Base-by-base conservation (phyloP, 257 asterid genomes). In the Thymus mandschuricus region DNA sequence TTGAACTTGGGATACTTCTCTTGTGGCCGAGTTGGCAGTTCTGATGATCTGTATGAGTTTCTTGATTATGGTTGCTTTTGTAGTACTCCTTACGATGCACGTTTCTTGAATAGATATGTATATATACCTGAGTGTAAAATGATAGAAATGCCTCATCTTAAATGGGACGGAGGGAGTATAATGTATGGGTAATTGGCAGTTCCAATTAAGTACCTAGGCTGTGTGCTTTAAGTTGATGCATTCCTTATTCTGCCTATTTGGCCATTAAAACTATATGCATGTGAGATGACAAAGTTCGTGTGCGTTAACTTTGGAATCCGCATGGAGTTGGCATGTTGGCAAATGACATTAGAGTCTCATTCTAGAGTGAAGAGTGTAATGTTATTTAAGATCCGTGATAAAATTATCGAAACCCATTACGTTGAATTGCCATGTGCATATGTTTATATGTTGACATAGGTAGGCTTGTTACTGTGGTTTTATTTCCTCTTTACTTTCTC, bases 21-120 rank as follows among this genome's bases (percentile, higher is more conserved):
- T 6, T 35, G 1, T 71, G 69, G n/a, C 3, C 41, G 15, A 33
- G 15, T 35, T 33, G 62, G 45, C 40, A 43, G 27, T 57, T 35
- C 27, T 30, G 45, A 15, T 60, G 31, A 15, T 66, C 11, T 60
- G 51, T n/a, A 48, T 33, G 55, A 15, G 61, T 29, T 76, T 46
- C 54, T 64, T 21, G 35, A 3, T 63, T 29, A 28, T 72, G 49
- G 41, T 45, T 45, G 65, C 44, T 49, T n/a, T 28, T 70, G 44
- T 38, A 66, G 59, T 59, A 12, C 41, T 49, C 15, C 8, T 21
- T 21, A 21, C 0, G 21, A 21, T 21, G 21, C 21, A 21, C 0
- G 21, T 21, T 21, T 21, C 21, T 21, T 21, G 21, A 21, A 21
- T 21, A n/a, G n/a, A n/a, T n/a, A n/a, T n/a, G n/a, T n/a, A n/a